Base-by-base conservation (phyloP, 2,329 filamentous ascomycete species). In the Aspergillus proliferans region DNA sequence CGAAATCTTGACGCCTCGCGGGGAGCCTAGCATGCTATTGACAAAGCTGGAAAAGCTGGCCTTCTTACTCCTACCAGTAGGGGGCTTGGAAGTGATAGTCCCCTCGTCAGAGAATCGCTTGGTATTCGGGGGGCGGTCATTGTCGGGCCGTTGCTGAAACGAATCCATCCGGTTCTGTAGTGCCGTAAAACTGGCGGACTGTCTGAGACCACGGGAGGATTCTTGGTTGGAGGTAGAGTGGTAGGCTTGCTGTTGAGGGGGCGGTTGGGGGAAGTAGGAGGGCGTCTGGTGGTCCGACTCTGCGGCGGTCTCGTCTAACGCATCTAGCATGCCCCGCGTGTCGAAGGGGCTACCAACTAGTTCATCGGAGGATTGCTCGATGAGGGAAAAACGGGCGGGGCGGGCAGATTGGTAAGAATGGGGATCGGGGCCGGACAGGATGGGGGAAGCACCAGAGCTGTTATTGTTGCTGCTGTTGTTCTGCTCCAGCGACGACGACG, bases 1-100 rank as follows among this genome's bases (percentile, higher is more conserved):
- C n/a, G 93, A 97, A 62, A 98, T 98, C 69, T 92, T 83, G 43
- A 93, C 89, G 56, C 90, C 88, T 70, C 91, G 88, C 47, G 88
- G 90, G 33, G 90, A 92, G 57, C 88, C 87, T 51, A 94, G 84
- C 65, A 84, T 75, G 66, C 85, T 92, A 68, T 85, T 92, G 76
- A 95, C 84, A 63, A 95, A 90, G 58, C 85, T 88, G 14, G 88
- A 90, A 65, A 95, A 89, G 50, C 88, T 89, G 46, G 87, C 87
- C 75, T 94, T 95, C 75, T 94, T 94, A 52, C 64, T 69, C 62
- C 88, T 81, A 53, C 84, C 70, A 52, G 84, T 75, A 3, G 77
- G 73, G 14, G 76, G 74, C 62, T 83, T 86, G 40, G 78, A 71
- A 14, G 22, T 26, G 48, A 85, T 81, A 60, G 80, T 83, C 52